Evolutionary conservation across 495 filamentous ascomycete species (phyloP), one percentile per base, ranked within the genome.

Genomic region (Neurospora africana): DNA sequence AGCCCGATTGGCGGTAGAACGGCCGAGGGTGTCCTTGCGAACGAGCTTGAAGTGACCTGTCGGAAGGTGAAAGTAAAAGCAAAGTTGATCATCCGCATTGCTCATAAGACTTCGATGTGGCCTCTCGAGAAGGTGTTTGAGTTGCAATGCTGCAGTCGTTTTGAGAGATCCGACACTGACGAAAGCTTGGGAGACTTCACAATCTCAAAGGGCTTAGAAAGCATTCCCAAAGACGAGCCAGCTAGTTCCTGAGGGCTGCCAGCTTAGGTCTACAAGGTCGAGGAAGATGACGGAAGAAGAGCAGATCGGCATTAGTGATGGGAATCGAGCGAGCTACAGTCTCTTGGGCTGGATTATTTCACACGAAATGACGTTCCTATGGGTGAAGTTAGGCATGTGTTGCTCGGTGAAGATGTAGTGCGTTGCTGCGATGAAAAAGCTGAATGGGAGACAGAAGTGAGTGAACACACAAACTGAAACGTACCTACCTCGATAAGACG

Each of bases 271-370:
- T 33, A 19, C 27, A 15, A 2, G 15, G 15, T 19, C 15, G 0
- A 0, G 27, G 15, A 33, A 61, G 13, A 61, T 61, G 21, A 21
- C 13, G 0, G 53, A 17, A 61, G 13, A 17, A 33, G 27, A 9
- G 27, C 15, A 30, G 5, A 61, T 9, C 17, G 5, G 1, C 0
- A 9, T 0, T 30, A 7, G 3, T 15, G 6, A 9, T 33, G 0
- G 13, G 0, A 30, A 33, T 30, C 5, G 0, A 0, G 10, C 11
- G 0, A 27, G 0, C 21, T 27, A 13, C 0, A 53, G 21, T 27
- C 10, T 6, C 5, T 23, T 15, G 11, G 5, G 5, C 44, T 53
- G 5, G 11, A 0, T 15, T 0, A 23, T 6, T 15, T 15, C 21
- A 27, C 11, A 27, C 2, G 11, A 27, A 53, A 53, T 53, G 11